Conservation (phyloP, 352 stramenopile genomes). For the Pythium folliculosum region DNA sequence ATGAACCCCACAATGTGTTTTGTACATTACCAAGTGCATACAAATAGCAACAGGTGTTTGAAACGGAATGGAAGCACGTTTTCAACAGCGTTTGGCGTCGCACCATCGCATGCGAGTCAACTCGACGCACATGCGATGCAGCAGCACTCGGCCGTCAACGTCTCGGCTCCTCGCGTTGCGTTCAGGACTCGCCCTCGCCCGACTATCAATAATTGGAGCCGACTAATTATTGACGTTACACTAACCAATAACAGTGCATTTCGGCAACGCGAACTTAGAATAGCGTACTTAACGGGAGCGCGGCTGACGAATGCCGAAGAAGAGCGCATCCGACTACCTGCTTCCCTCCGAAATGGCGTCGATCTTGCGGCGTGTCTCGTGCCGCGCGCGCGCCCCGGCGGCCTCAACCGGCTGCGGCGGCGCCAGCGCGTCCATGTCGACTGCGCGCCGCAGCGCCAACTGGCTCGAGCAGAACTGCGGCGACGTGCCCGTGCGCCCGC, state of each 20-base stretch:
- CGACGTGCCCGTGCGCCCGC: slow-evolving; percentile 48
- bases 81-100: not conserved
- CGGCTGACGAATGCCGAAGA: slow-evolving; percentile 1
- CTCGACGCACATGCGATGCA: not conserved
- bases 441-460: slow-evolving; percentile 23
- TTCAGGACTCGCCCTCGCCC: no score
- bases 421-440: not conserved
- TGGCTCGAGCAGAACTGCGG: slow-evolving; percentile 74
- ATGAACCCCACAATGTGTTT: not conserved
- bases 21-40: not conserved
- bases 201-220: no score
- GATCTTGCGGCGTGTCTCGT: not conserved
- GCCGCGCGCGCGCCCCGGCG: not conserved
- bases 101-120: slow-evolving; percentile 1
- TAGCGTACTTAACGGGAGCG: not conserved
- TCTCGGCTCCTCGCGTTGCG: no score
- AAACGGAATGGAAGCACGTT: not conserved
- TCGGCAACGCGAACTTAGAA: not conserved
- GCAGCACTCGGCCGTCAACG: not conserved
- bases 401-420: not conserved
- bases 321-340: slow-evolving; percentile 1
- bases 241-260: not conserved
- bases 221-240: no score
- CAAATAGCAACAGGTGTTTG: not conserved
- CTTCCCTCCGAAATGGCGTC: no score